These are phyloP conservation scores for Pichia phayaonensis DNA, from an alignment of 805 yeast genomes.

Conservation along the genomic window DNA sequence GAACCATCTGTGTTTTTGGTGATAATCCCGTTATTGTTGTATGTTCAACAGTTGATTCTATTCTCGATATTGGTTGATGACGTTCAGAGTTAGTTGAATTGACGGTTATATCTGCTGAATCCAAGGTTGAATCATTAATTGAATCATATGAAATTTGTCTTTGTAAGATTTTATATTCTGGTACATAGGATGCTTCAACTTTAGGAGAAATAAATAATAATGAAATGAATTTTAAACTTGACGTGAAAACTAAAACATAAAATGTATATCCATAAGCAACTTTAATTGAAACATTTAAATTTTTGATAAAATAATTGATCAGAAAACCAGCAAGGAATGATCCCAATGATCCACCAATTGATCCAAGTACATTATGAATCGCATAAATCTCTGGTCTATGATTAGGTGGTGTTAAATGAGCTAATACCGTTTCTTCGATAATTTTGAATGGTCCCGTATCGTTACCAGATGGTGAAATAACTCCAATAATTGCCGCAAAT, in stretches of 20 bases:
- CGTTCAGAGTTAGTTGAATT: background rate
- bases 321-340: slow-evolving; percentile 54
- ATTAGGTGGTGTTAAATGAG: slow-evolving; percentile 62
- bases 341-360: slow-evolving; percentile 71
- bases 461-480: slow-evolving; percentile 82
- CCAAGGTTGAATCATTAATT: background rate
- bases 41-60: slow-evolving; percentile 18
- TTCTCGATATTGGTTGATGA: slow-evolving; percentile 12
- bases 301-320: slow-evolving; percentile 37
- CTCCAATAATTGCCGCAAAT: slow-evolving; percentile 72
- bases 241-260: slow-evolving; percentile 45
- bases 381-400: slow-evolving; percentile 71
- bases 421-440: slow-evolving; percentile 75
- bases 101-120: background rate
- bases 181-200: slow-evolving; percentile 38
- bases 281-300: slow-evolving; percentile 26
- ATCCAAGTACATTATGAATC: slow-evolving; percentile 59
- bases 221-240: slow-evolving; percentile 41
- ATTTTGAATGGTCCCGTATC: slow-evolving; percentile 89
- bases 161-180: slow-evolving; percentile 15
- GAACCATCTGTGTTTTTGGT: slow-evolving; percentile 33
- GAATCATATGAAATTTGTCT: slow-evolving; percentile 1
- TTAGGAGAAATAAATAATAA: slow-evolving; percentile 43
- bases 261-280: slow-evolving; percentile 54
- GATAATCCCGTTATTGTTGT: slow-evolving; percentile 31